phyloP scores from a whole-genome alignment of 129 eudicot species.

The Smallanthus sonchifolius region DNA sequence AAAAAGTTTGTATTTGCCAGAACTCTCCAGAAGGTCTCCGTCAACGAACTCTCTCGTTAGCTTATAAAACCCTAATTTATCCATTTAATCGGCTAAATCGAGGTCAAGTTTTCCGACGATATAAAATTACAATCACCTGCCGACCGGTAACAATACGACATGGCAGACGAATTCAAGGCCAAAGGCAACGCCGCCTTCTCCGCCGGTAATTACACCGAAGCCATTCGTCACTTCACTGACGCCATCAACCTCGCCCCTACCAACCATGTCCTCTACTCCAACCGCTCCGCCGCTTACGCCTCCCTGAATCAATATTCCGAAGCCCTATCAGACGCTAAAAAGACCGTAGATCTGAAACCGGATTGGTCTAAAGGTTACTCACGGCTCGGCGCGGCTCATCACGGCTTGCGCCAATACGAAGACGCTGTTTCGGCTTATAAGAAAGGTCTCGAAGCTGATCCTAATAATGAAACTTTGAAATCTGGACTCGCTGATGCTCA shows the following conservation, averaged over 20 bases:
- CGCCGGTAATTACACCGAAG: conserved; percentile 71
- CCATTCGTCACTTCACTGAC: conserved; percentile 72
- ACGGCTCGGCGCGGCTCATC: conserved; percentile 80
- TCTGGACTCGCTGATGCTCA: conserved; percentile 72
- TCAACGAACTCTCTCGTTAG: background rate
- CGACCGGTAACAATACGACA: background rate
- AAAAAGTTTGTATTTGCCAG: background rate
- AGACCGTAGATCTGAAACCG: conserved; percentile 85
- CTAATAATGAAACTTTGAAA: conserved; percentile 71
- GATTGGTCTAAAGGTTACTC: conserved; percentile 88
- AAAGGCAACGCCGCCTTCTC: conserved; percentile 97
- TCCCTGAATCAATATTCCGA: conserved; percentile 55
- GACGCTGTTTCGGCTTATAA: conserved; percentile 70
- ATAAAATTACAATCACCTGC: background rate
- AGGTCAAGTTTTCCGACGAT: background rate
- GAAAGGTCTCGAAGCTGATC: conserved; percentile 78
- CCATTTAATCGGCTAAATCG: background rate
- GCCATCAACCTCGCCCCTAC: conserved; percentile 77
- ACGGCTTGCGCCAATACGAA: conserved; percentile 50
- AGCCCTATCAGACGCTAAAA: conserved; percentile 70
- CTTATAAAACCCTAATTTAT: conserved; percentile 18
- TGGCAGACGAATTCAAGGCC: conserved; percentile 98
- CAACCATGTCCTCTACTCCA: conserved; percentile 93
- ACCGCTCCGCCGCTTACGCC: conserved; percentile 95
- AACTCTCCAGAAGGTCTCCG: conserved; percentile 14